Evolutionary conservation across 2,329 filamentous ascomycete genomes (phyloP).

Genomic region (Pleurostoma richardsiae): DNA sequence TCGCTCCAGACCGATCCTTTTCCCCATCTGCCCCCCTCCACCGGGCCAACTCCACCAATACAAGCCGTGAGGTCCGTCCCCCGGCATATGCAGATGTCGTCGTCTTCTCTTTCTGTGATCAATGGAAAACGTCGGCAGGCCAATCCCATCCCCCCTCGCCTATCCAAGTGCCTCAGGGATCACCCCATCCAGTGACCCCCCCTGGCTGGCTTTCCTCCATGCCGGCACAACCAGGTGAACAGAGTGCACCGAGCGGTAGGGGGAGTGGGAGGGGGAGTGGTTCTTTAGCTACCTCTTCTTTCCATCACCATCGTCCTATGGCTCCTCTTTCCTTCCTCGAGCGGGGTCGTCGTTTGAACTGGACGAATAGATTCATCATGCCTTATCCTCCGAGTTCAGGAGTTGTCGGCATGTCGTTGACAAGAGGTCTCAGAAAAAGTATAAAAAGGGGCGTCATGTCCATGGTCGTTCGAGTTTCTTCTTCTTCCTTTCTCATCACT

Average conservation of each 20-base stretch:
- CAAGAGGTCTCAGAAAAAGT: slow-evolving; percentile 41
- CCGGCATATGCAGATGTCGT: slow-evolving; percentile 33
- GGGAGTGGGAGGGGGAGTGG: not conserved
- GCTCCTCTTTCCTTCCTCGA: slow-evolving; percentile 17
- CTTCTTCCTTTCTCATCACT: slow-evolving; percentile 47
- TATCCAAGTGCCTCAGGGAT: slow-evolving; percentile 21
- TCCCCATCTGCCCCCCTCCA: slow-evolving; percentile 17
- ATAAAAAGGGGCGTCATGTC: slow-evolving; percentile 58
- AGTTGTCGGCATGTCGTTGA: slow-evolving; percentile 25
- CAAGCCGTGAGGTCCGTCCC: slow-evolving; percentile 26
- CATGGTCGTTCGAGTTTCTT: slow-evolving; percentile 35
- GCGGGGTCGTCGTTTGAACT: slow-evolving; percentile 32
- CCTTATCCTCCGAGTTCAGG: slow-evolving; percentile 34
- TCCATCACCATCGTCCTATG: slow-evolving; percentile 19
- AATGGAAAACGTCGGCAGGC: slow-evolving; percentile 22
- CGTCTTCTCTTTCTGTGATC: slow-evolving; percentile 22
- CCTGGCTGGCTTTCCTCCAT: slow-evolving; percentile 17
- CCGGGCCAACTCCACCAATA: slow-evolving; percentile 24
- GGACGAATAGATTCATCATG: slow-evolving; percentile 37
- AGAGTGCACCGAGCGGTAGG: slow-evolving; percentile 14
- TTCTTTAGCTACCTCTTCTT: slow-evolving; percentile 1
- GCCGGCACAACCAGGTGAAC: slow-evolving; percentile 10
- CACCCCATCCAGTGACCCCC: slow-evolving; percentile 22
- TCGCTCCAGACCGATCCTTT: slow-evolving; percentile 12
- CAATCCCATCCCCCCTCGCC: slow-evolving; percentile 17